Evolutionary conservation across 2,329 filamentous ascomycete species (phyloP).

Genomic region (Lachnellula willkommii): DNA sequence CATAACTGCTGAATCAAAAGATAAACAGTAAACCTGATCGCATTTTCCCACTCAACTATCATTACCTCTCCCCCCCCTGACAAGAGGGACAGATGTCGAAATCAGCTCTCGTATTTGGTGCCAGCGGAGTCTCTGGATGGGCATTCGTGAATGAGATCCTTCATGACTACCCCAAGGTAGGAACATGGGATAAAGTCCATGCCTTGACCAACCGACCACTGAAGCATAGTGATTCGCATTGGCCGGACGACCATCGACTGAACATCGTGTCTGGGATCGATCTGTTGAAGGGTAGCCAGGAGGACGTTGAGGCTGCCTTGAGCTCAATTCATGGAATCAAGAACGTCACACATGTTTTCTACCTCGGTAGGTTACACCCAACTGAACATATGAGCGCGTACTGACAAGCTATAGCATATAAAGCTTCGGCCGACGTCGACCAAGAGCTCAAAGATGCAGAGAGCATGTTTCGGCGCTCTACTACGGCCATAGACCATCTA

Average conservation of each 20-base stretch:
- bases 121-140: slow-evolving; percentile 46
- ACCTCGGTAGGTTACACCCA: slow-evolving; percentile 29
- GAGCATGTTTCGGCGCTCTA: slow-evolving; percentile 37
- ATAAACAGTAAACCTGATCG: too few species aligned
- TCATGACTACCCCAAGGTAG: slow-evolving; percentile 40
- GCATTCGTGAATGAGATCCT: slow-evolving; percentile 44
- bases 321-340: slow-evolving; percentile 32
- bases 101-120: slow-evolving; percentile 33
- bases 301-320: slow-evolving; percentile 34
- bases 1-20: too few species aligned
- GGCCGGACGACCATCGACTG: slow-evolving; percentile 36
- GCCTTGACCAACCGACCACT: slow-evolving; percentile 44
- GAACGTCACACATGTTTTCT: slow-evolving; percentile 41
- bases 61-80: too few species aligned
- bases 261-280: slow-evolving; percentile 40
- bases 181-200: slow-evolving; percentile 40
- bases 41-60: too few species aligned
- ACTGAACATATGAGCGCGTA: not conserved
- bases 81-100: not conserved
- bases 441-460: slow-evolving; percentile 37
- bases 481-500: slow-evolving; percentile 33
- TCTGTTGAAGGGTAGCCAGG: slow-evolving; percentile 35
- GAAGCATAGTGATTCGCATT: slow-evolving; percentile 30
- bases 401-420: slow-evolving; percentile 32
- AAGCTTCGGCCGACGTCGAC: slow-evolving; percentile 35